Conservation (phyloP, 2,329 filamentous ascomycete genomes). For the Magnaporthiopsis poae region DNA sequence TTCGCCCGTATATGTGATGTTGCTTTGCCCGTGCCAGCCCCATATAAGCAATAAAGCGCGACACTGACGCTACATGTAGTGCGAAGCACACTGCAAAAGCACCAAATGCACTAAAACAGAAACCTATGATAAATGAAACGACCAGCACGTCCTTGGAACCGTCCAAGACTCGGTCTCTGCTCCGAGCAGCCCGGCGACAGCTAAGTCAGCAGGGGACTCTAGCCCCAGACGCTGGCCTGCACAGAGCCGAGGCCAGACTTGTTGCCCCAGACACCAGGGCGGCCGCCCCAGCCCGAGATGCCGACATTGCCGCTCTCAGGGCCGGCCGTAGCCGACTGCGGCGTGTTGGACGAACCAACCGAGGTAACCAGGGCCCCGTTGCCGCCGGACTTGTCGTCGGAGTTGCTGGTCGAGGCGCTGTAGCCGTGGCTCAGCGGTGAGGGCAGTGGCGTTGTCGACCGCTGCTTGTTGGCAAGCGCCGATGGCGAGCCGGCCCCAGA, state of each 20-base stretch:
- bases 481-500: conserved; percentile 43
- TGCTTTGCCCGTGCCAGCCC: conserved; percentile 5
- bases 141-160: background rate
- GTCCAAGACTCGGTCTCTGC: no score
- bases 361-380: conserved; percentile 19
- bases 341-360: no score
- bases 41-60: background rate
- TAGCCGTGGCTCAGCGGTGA: conserved; percentile 75
- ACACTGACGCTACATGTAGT: conserved; percentile 6
- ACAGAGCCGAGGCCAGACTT: conserved; percentile 66
- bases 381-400: conserved; percentile 35
- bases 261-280: conserved; percentile 69
- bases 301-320: conserved; percentile 31
- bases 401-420: conserved; percentile 32
- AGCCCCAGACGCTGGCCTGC: conserved; percentile 92
- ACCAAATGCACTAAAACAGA: background rate
- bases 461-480: conserved; percentile 49
- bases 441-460: conserved; percentile 80
- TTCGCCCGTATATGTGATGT: conserved; percentile 4
- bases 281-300: conserved; percentile 62
- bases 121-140: background rate
- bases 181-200: no score
- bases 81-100: background rate
- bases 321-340: conserved; percentile 43
- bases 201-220: conserved; percentile 18